Base-by-base conservation (phyloP, 768 basidiomycete genomes). In the Tricholoma sp. region DNA sequence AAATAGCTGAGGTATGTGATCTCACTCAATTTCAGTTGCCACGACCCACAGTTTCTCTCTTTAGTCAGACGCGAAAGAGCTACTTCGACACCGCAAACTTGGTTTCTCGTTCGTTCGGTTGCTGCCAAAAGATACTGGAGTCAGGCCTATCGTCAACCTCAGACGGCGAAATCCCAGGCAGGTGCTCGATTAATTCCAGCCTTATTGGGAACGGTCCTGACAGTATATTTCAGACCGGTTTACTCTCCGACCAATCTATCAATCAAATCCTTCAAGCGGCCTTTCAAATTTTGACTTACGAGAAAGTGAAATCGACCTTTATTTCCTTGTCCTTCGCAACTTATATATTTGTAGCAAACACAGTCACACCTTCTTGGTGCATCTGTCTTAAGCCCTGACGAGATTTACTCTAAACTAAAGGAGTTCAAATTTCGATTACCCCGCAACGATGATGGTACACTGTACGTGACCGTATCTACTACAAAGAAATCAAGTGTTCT, bases 71-170 rank as follows among this genome's bases (percentile, higher is more conserved):
- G 85, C 84, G 0, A 75, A 80, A 47, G 83, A 83, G 56, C 78
- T 92, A 35, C 71, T 90, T 11, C 78, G 82, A n/a, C 83, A 86
- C 61, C 81, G 93, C 2, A 82, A 73, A 59, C 77, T 97, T 2
- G 91, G 91, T 0, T 93, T 85, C 66, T 92, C 94, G 0, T 91
- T 89, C 61, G 85, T 96, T 14, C 83, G 97, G 2, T 76, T 98
- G 6, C 74, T 99, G 18, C 97, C 97, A 0, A 99, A 98, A 69
- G 95, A 95, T 57, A 91, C 85, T 3, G 97, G 97, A 0, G 92
- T 98, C 2, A 80, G 97, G 29, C 95, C 95, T 0, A 96, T 98
- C 59, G 90, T 97, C 24, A 98, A 99, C 66, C 75, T 98, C 43
- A 80, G 85, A 21, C 79, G 85, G 52, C 78, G 74, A 64, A 73